These are phyloP conservation scores for Aspergillus fijiensis DNA, from an alignment of 2,329 filamentous ascomycete species.

Conservation along the genomic window DNA sequence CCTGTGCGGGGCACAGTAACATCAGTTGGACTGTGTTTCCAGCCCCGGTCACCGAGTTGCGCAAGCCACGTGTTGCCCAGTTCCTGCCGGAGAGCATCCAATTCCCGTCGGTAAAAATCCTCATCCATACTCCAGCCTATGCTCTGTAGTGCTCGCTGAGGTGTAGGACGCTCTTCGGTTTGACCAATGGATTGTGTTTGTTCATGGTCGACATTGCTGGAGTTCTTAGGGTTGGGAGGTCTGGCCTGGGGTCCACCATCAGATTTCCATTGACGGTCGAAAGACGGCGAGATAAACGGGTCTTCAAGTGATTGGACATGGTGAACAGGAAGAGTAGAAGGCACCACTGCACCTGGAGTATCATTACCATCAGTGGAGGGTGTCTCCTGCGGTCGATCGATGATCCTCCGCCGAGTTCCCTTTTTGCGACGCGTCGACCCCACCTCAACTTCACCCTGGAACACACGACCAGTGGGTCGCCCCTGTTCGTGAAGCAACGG, in stretches of 20 bases:
- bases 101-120: constrained; percentile 81
- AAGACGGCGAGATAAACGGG: constrained; percentile 24
- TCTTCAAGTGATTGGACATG: constrained; percentile 31
- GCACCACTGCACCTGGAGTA: constrained; percentile 28
- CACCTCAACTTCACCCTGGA: constrained; percentile 28
- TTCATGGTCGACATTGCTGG: constrained; percentile 20
- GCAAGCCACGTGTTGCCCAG: constrained; percentile 86
- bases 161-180: constrained; percentile 16
- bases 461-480: constrained; percentile 13
- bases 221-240: constrained; percentile 24
- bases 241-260: constrained; percentile 32
- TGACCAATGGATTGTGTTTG: constrained; percentile 19
- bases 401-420: constrained; percentile 56
- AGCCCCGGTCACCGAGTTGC: constrained; percentile 74
- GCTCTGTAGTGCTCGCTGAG: constrained; percentile 26
- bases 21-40: constrained; percentile 42
- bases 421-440: constrained; percentile 48
- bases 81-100: constrained; percentile 80
- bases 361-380: constrained; percentile 32
- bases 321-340: constrained; percentile 31
- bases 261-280: constrained; percentile 32
- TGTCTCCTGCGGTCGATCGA: constrained; percentile 55
- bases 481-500: constrained; percentile 14
- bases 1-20: constrained; percentile 31
- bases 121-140: constrained; percentile 54